phyloP scores from a whole-genome alignment of 768 basidiomycete species.

The Gloeopeniophorella convolvens region DNA sequence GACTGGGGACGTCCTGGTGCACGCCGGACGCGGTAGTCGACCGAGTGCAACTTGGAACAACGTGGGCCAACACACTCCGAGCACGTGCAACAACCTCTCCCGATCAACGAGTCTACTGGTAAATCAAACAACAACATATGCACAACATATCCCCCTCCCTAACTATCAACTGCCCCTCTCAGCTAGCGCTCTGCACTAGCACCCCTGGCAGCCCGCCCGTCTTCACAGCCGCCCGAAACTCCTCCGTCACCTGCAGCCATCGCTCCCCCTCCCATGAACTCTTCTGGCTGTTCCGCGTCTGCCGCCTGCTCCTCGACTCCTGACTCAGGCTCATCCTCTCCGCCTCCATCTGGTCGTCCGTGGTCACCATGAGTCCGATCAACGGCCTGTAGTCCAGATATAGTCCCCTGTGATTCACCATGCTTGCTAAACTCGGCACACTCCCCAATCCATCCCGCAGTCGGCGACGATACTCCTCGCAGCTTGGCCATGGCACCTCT shows the following conservation, averaged over 20 bases:
- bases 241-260: conserved; percentile 35
- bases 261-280: conserved; percentile 44
- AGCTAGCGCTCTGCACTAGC: too few species aligned
- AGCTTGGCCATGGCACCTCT: not conserved
- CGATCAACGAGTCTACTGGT: conserved; percentile 4
- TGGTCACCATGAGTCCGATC: conserved; percentile 55
- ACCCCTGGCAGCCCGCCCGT: conserved; percentile 21
- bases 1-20: not conserved
- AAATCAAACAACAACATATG: not conserved
- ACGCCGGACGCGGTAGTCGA: not conserved
- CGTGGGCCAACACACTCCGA: conserved; percentile 10
- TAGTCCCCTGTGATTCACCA: conserved; percentile 36
- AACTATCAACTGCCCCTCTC: conserved; percentile 18
- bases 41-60: not conserved
- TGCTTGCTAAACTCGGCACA: conserved; percentile 31
- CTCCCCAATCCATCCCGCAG: conserved; percentile 40
- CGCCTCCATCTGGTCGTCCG: conserved; percentile 45
- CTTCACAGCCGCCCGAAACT: conserved; percentile 31
- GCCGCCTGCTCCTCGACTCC: conserved; percentile 29
- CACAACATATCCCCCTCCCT: too few species aligned
- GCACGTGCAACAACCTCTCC: conserved; percentile 11
- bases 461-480: conserved; percentile 15
- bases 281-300: conserved; percentile 61
- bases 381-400: conserved; percentile 67
- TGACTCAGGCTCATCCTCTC: conserved; percentile 9